phyloP scores from a whole-genome alignment of 106 monocot species.

The Allium sativum region DNA sequence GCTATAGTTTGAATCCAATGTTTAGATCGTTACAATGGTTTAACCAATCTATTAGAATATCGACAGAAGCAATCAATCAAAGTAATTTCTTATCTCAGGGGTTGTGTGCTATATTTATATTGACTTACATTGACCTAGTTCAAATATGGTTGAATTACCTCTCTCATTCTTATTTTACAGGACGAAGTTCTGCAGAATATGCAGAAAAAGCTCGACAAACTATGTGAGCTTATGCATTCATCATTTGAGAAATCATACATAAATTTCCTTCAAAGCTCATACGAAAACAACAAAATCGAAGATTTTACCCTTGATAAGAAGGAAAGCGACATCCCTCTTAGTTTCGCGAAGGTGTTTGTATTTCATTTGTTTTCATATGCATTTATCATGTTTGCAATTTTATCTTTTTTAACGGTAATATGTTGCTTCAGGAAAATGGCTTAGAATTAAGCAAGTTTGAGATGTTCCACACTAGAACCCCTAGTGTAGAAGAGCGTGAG shows the following conservation, averaged over 20 bases:
- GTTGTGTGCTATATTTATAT: too few species aligned
- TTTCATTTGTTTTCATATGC: neutral
- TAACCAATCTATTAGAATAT: too few species aligned
- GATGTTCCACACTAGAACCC: conserved; percentile 2
- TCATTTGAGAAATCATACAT: conserved; percentile 6
- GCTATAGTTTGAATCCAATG: too few species aligned
- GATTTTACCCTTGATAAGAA: neutral
- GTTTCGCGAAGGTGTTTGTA: conserved; percentile 13
- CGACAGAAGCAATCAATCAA: too few species aligned
- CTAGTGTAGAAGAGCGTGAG: conserved; percentile 40
- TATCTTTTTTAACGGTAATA: neutral
- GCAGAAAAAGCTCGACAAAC: conserved; percentile 78
- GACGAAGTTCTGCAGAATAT: conserved; percentile 61
- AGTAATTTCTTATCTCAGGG: too few species aligned
- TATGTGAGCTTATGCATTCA: conserved; percentile 56
- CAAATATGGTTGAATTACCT: neutral
- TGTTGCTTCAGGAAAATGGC: conserved; percentile 21
- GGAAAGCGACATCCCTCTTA: conserved; percentile 13
- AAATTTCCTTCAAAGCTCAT: neutral
- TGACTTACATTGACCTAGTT: too few species aligned
- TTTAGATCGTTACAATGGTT: too few species aligned
- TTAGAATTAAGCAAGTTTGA: conserved; percentile 21
- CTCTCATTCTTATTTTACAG: conserved; percentile 12
- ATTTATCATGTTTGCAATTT: neutral
- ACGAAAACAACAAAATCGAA: conserved; percentile 5